Conservation (phyloP, 2,329 filamentous ascomycete species). For the Chaetothyriales sp. region DNA sequence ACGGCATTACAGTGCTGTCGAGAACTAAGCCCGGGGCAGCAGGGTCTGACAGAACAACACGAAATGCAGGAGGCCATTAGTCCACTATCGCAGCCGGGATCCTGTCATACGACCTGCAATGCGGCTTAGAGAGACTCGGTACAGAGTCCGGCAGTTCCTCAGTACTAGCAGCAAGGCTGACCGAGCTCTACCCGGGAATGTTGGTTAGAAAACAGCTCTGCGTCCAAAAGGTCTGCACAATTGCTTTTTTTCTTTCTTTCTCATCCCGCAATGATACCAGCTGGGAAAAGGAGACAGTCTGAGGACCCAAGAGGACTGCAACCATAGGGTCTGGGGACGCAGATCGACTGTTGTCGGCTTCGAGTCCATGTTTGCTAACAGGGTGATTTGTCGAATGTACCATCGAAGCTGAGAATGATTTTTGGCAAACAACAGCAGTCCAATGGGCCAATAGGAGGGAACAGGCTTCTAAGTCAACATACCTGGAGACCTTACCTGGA, state of each 20-base stretch:
- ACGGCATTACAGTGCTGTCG: neutral
- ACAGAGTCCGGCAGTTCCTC: neutral
- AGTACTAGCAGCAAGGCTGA: neutral
- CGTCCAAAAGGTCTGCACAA: neutral
- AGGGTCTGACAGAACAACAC: neutral
- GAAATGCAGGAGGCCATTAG: neutral
- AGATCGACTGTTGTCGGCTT: neutral
- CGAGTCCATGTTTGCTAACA: neutral
- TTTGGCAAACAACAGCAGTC: neutral
- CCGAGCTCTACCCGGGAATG: neutral
- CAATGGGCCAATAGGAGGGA: neutral
- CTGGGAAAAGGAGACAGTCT: neutral
- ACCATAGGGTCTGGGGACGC: neutral
- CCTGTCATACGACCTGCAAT: neutral
- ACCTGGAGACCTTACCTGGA: neutral
- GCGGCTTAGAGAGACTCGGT: neutral
- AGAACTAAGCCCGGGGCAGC: neutral
- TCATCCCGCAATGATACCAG: neutral
- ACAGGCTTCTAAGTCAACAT: neutral
- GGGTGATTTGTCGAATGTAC: neutral
- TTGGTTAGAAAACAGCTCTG: neutral
- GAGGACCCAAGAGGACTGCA: neutral
- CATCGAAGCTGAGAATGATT: neutral
- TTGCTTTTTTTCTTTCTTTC: neutral
- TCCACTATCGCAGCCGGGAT: neutral